Evolutionary conservation across 352 stramenopile species (phyloP), one percentile per base, ranked within the genome.

Genomic region (Blastocystis sp.): DNA sequence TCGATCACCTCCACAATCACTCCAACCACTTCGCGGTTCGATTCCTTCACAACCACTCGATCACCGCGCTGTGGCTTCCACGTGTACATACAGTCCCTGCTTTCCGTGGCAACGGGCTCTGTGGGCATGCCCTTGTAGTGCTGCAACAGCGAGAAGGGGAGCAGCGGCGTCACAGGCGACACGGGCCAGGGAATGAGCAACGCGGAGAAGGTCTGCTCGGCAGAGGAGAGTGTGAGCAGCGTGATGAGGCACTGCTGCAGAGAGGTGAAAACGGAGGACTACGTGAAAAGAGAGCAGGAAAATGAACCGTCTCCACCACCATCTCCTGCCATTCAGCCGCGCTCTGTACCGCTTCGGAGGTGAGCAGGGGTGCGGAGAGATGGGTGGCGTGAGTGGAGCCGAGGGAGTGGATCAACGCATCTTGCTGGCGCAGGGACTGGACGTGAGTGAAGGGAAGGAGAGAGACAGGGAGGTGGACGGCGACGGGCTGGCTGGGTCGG

Each of bases 261-360:
- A 84, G 59, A 45, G 56, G 74, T 45, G 38, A 84, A 28, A 14
- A 84, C 2, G 2, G 17, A 56, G 67, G 19, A 69, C 74, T 66
- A 66, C 2, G 5, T 67, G 45, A 14, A 56, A 69, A 10, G 23
- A 56, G 2, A 17, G 4, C 41, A 62, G 1, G 28, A 14, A 19
- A 53, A 1, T n/a, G 3, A 56, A 84, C 74, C 41, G 52, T 84
- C 14, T 52, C 53, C 7, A 84, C 61, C 11, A 19, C 34, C 1
- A 69, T 41, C n/a, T 84, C 74, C 21, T 43, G n/a, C 74, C 74
- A 84, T n/a, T 84, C 74, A 5, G n/a, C 4, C 28, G 53, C 38
- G 56, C 9, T 28, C 21, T 43, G 23, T 2, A 38, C 5, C 14
- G 5, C 14, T 7, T 56, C 48, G 48, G 48, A 7, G 0, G 48